These are phyloP conservation scores for Kockovaella imperatae DNA, from an alignment of 768 basidiomycete genomes.

Conservation along the genomic window DNA sequence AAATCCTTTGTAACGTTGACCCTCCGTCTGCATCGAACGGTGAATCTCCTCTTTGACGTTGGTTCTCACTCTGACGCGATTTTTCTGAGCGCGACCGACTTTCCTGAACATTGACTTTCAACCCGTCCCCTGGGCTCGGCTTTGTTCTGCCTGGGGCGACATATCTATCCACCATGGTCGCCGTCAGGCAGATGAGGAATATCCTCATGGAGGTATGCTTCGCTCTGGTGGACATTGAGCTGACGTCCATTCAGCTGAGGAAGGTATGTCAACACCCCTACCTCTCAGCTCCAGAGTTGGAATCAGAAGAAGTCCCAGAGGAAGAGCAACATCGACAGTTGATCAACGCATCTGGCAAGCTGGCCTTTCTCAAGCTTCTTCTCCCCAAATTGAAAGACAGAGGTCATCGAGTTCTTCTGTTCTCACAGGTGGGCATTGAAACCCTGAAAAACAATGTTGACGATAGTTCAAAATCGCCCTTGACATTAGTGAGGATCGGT, in stretches of 20 bases:
- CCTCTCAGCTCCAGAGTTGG: constrained; percentile 69
- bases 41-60: too few relatives aligned
- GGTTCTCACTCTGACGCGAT: too few relatives aligned
- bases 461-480: constrained; percentile 76
- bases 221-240: not conserved
- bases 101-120: not conserved
- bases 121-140: not conserved
- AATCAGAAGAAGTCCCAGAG: constrained; percentile 56
- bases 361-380: constrained; percentile 65
- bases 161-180: constrained; percentile 14
- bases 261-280: constrained; percentile 70
- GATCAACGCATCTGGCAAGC: constrained; percentile 76
- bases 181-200: constrained; percentile 22
- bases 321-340: constrained; percentile 67
- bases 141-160: not conserved
- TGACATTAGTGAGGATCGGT: constrained; percentile 50
- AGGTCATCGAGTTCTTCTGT: constrained; percentile 81
- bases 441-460: not conserved
- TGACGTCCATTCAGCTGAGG: constrained; percentile 21
- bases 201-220: constrained; percentile 38
- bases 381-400: constrained; percentile 75
- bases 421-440: constrained; percentile 64
- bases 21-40: not conserved
- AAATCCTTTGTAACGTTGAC: not conserved
- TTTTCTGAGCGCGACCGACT: too few relatives aligned